Base-by-base conservation (phyloP, 148 eudicot species). In the Dianthus caryophyllus region DNA sequence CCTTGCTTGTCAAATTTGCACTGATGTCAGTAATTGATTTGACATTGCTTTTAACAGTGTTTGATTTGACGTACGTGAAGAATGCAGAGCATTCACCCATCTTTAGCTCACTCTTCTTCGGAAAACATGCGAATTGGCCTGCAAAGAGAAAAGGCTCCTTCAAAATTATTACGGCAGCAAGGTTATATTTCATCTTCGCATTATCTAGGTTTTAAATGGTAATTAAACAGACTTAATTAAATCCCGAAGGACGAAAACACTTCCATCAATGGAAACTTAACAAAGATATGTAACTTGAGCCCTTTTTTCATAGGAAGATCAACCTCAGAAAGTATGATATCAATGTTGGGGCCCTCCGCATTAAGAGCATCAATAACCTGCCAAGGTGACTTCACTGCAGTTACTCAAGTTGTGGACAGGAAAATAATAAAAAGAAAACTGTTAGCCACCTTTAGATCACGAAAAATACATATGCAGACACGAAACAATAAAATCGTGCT, bases 1-100 rank as follows among this genome's bases (percentile, higher is more conserved):
- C 79, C 75, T 76, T 84, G 52, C 66, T 43, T 44, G 16, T 41
- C 12, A 9, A 14, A 15, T 44, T 63, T 44, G 70, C 85, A 68
- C 62, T 70, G 57, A 58, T 68, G 26, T 70, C 41, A 54, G 68
- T 62, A 57, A 73, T 77, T 56, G 59, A 78, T 44, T 76, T 82
- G 61, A 56, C 16, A 65, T 26, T 80, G 81, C 74, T 79, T 75
- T 76, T 85, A 33, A 77, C 65, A 36, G 77, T 18, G 79, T 72
- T 79, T 56, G 91, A 79, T 80, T 94, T 94, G 66, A 90, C 90
- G 26, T 94, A 94, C 6, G 96, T 79, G 77, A 88, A 94, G 77
- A 94, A 94, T 39, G 99, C 99, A 26, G 97, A 94, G 63, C 89
- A 86, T 70, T 82, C 93, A n/a, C 99, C 99, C 25, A 94, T 94